Evolutionary conservation across 768 basidiomycete genomes (phyloP), one percentile per base, ranked within the genome.

Genomic region (Auricularia heimuer): DNA sequence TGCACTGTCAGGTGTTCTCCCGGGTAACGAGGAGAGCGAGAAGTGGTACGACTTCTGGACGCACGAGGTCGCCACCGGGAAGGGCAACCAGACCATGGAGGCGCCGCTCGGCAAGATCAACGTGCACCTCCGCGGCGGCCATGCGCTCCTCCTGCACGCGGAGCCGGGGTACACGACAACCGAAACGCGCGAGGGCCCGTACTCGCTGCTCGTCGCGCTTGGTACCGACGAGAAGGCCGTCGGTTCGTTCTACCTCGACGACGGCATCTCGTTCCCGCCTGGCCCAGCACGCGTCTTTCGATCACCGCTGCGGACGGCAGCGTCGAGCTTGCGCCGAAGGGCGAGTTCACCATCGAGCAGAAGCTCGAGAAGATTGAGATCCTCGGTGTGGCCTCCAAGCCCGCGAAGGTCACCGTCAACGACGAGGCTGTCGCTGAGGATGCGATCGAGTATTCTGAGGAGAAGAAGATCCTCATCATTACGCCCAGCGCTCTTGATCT

Each of bases 281-380:
- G 47, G 47, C 14, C 47, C 6, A 16, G 21, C 47, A 51, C 47
- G 14, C 21, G 21, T 18, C 47, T 51, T 1, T 21, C 14, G 11
- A 51, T 51, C 21, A 21, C 14, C 6, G 47, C 18, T 3, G 18
- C 18, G 18, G 18, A 21, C 21, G 47, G 21, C 47, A 18, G 14
- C 47, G 47, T 51, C 14, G 47, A 51, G 21, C 47, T 51, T 18
- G 67, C 66, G 42, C 75, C 73, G 51, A 61, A 65, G 2, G 83
- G 80, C 2, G 51, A 68, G 12, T 87, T 80, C 74, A 61, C 74
- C 2, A 72, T 88, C 11, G 69, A 64, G 3, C 84, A 84, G 67
- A 76, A 71, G 62, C 72, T 91, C 63, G 74, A 77, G 62, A 76
- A 77, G 24, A 71, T 90, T 60, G 87, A 82, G 2, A 70, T 91